Evolutionary conservation across 345 rosid species (phyloP), one percentile per base, ranked within the genome.

Genomic region (Salix viminalis): DNA sequence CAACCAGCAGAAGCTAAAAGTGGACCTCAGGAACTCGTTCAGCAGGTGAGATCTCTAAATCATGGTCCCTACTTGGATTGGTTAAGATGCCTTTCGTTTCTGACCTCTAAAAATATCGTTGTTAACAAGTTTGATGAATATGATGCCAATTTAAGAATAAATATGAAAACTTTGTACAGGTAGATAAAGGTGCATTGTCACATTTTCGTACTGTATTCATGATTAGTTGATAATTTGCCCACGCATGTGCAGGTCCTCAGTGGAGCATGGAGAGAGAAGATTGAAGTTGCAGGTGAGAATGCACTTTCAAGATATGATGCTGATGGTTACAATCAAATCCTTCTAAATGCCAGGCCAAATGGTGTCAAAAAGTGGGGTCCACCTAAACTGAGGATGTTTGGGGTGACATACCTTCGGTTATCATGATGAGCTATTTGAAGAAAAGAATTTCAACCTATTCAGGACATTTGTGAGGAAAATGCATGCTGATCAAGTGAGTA

Each of bases 281-380:
- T 91, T 72, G 89, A 86, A 79, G 96, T 92, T 67, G 97, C 94
- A 3, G 97, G 98, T 56, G 97, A 94, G 86, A 92, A 94, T 71
- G 96, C 92, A 69, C 85, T 94, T 42, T 46, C 92, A 50, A 91
- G 91, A 80, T 91, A 87, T 71, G 98, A 91, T 72, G 74, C 86
- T 46, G 68, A 81, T 28, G 96, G 78, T 71, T 94, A 92, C 79
- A 91, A 92, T 36, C 98, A 91, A 66, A 89, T 94, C 52, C 85
- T 92, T 66, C 79, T 94, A 65, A 94, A 94, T 79, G 94, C 86
- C 13, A 89, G 97, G 75, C 96, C 98, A 30, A 91, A 91, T 52
- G 94, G 98, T 7, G 77, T 90, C 78, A 84, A 83, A 84, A 86
- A 41, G 34, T 79, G 85, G 1, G 92, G 94, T 37, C 67, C 70